Evolutionary conservation across 2,329 filamentous ascomycete species (phyloP).

Genomic region (Colletotrichum abscissum): DNA sequence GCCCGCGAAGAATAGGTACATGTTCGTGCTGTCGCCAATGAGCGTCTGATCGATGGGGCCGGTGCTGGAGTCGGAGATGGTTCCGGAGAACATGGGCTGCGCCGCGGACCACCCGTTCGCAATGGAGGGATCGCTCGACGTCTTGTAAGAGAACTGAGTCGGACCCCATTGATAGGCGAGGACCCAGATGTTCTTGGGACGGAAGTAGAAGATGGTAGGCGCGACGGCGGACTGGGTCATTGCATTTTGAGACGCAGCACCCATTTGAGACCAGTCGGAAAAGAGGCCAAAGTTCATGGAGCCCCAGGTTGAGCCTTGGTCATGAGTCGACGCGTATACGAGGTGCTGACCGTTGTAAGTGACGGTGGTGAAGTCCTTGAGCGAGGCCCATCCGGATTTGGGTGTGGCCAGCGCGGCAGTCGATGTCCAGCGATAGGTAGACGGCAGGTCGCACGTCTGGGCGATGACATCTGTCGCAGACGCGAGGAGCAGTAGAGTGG

Average conservation of each 20-base stretch:
- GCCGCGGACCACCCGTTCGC: slow-evolving; percentile 66
- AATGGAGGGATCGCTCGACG: slow-evolving; percentile 67
- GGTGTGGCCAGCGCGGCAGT: slow-evolving; percentile 62
- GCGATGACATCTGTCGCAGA: slow-evolving; percentile 36
- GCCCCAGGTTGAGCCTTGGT: slow-evolving; percentile 58
- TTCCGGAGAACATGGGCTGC: slow-evolving; percentile 67
- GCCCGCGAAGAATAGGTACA: slow-evolving; percentile 76
- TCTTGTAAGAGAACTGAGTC: slow-evolving; percentile 69
- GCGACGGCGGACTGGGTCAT: slow-evolving; percentile 63
- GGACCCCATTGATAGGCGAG: slow-evolving; percentile 74
- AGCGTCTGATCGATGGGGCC: slow-evolving; percentile 72
- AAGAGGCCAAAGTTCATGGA: slow-evolving; percentile 70
- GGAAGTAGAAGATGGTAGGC: slow-evolving; percentile 72
- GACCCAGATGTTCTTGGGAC: slow-evolving; percentile 71
- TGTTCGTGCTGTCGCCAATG: slow-evolving; percentile 69
- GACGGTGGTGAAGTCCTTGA: slow-evolving; percentile 72
- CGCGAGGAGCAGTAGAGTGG: slow-evolving; percentile 35
- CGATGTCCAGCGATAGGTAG: slow-evolving; percentile 66
- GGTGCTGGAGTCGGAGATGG: slow-evolving; percentile 60
- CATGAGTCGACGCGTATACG: slow-evolving; percentile 67
- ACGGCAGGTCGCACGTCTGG: slow-evolving; percentile 61
- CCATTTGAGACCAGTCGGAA: slow-evolving; percentile 63
- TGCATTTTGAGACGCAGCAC: slow-evolving; percentile 60
- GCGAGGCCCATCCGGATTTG: slow-evolving; percentile 62
- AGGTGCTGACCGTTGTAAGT: slow-evolving; percentile 68